Percentiles rank a stretch among this genome's conserved stretches.
Conservation (phyloP, 352 stramenopile genomes). For the Phytophthora tentaculata region DNA sequence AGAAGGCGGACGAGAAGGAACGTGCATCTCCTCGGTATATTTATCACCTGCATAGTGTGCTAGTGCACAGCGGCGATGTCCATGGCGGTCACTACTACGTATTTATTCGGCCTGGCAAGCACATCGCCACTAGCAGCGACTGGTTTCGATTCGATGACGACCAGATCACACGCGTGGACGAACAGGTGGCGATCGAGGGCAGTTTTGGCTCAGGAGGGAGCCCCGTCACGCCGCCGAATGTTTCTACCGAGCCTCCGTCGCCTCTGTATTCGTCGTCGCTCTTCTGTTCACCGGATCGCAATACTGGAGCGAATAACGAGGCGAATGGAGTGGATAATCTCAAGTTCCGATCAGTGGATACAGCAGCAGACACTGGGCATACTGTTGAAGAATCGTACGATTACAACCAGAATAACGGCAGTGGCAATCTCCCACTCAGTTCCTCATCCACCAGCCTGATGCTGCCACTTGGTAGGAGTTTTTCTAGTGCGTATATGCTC, state of each 20-base stretch:
- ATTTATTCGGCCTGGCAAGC: constrained; percentile 83
- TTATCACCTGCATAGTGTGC: constrained; percentile 86
- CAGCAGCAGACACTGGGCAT: constrained; percentile 18
- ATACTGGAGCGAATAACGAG: constrained; percentile 25
- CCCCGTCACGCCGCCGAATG: constrained; percentile 20
- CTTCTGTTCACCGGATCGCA: constrained; percentile 52
- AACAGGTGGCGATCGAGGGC: constrained; percentile 74
- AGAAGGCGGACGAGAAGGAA: constrained; percentile 4
- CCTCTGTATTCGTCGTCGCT: constrained; percentile 62
- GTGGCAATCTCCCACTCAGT: constrained; percentile 9
- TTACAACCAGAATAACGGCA: constrained; percentile 41
- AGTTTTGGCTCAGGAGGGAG: constrained; percentile 69
- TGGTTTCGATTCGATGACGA: constrained; percentile 91
- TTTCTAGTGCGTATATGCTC: constrained; percentile 90
- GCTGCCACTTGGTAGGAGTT: constrained; percentile 66
- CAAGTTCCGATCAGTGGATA: constrained; percentile 50
- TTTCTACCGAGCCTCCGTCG: constrained; percentile 39
- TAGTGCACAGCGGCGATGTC: constrained; percentile 88
- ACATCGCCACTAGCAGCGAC: constrained; percentile 62
- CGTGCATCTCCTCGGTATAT: constrained; percentile 40
- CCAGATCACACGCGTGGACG: constrained; percentile 78
- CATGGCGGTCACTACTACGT: constrained; percentile 91
- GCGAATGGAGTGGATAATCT: constrained; percentile 42
- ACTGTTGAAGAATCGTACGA: constrained; percentile 48
- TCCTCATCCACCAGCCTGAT: constrained; percentile 49